Percentiles rank a stretch among this genome's conserved stretches.
These are phyloP conservation scores for Aspergillus cristatus DNA, from an alignment of 495 filamentous ascomycete genomes.

Conservation along the genomic window DNA sequence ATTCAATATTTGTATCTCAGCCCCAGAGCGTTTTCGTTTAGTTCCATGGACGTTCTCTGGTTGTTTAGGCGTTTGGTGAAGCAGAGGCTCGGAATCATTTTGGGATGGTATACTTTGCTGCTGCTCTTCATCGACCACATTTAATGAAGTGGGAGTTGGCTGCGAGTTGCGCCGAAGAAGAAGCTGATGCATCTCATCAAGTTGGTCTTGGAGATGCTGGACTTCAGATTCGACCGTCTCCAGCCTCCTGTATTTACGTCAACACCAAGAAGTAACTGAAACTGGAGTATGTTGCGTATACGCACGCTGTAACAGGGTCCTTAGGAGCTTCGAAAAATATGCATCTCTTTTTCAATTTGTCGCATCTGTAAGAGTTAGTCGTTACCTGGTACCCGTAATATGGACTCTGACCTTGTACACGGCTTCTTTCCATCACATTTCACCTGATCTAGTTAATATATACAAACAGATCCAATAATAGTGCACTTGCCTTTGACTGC, in stretches of 20 bases:
- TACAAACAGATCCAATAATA: background rate
- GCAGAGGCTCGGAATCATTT: background rate
- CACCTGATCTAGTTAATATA: conserved; percentile 12
- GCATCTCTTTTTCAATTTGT: conserved; percentile 25
- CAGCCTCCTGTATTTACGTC: conserved; percentile 15
- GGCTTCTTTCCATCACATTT: conserved; percentile 32
- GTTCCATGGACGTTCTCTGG: conserved; percentile 2
- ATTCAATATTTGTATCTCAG: conserved; percentile 20
- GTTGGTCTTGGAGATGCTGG: conserved; percentile 17
- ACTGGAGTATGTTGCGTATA: background rate
- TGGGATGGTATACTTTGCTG: no score
- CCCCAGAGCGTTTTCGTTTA: conserved; percentile 24
- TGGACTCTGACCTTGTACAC: conserved; percentile 20
- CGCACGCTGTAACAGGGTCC: conserved; percentile 25
- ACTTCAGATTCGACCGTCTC: conserved; percentile 28
- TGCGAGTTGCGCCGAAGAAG: conserved; percentile 8
- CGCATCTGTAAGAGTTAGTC: conserved; percentile 15
- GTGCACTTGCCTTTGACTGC: conserved; percentile 21
- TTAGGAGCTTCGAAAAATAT: conserved; percentile 30
- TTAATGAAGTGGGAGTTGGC: no score
- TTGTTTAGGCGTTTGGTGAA: background rate
- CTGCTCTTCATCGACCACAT: no score
- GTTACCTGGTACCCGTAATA: background rate
- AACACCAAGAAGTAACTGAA: background rate
- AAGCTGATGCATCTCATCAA: conserved; percentile 20